These are phyloP conservation scores for Ensete glaucum DNA, from an alignment of 176 grass and related monocot genomes.

Conservation along the genomic window DNA sequence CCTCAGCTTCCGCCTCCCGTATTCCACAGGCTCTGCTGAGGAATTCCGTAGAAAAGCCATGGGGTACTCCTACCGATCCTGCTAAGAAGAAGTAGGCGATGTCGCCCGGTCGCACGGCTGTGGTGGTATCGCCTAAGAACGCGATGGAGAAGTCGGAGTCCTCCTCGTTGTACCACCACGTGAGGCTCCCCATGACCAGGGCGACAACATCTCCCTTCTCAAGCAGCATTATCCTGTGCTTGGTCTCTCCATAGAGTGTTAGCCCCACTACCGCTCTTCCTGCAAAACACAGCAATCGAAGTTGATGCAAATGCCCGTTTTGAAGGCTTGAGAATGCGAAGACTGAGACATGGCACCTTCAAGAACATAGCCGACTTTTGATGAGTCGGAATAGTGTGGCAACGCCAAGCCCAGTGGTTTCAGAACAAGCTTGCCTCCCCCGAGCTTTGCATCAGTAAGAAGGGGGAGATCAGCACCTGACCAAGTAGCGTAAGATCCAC, in stretches of 20 bases:
- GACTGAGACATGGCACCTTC: too few relatives aligned
- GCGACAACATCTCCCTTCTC: neutral
- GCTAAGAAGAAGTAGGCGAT: neutral
- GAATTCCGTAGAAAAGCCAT: neutral
- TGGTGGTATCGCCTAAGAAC: neutral
- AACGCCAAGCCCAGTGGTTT: too few relatives aligned
- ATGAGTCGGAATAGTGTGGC: too few relatives aligned
- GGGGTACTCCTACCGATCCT: neutral
- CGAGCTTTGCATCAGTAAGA: too few relatives aligned
- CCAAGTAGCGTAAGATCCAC: too few relatives aligned
- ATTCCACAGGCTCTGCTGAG: neutral
- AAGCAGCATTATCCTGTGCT: neutral
- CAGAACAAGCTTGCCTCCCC: too few relatives aligned
- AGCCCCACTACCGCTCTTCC: neutral
- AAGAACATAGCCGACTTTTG: too few relatives aligned
- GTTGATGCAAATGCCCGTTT: too few relatives aligned
- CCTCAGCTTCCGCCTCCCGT: neutral
- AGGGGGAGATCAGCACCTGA: too few relatives aligned
- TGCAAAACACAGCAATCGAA: neutral
- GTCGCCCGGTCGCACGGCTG: neutral
- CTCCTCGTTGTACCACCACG: constrained; percentile 1
- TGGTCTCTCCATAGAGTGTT: neutral
- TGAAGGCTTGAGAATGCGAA: too few relatives aligned
- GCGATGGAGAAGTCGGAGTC: neutral
- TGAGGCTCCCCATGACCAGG: neutral